Evolutionary conservation across 2,329 filamentous ascomycete genomes (phyloP).

Genomic region (Aspergillus vadensis): DNA sequence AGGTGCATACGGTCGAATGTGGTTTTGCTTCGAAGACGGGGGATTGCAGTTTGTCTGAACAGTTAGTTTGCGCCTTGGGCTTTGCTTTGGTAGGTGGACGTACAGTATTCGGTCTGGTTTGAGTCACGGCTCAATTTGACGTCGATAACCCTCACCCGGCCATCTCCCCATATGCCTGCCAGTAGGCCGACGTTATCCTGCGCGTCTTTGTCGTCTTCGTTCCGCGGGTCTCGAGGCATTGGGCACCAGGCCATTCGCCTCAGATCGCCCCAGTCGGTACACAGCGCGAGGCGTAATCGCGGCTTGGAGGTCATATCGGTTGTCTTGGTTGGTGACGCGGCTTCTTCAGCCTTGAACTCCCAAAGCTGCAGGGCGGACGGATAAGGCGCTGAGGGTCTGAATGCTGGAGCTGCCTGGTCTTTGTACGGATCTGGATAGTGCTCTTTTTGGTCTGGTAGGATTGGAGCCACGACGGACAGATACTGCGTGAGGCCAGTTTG

Average conservation of each 20-base stretch:
- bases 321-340: conserved; percentile 33
- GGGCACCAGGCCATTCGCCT: conserved; percentile 61
- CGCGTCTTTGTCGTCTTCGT: conserved; percentile 32
- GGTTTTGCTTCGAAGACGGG: conserved; percentile 55
- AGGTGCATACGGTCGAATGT: conserved; percentile 57
- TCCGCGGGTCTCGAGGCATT: conserved; percentile 37
- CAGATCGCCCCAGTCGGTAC: conserved; percentile 59
- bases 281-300: conserved; percentile 53
- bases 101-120: conserved; percentile 37
- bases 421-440: conserved; percentile 30
- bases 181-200: conserved; percentile 53
- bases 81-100: conserved; percentile 11
- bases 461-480: conserved; percentile 53
- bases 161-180: conserved; percentile 61
- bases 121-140: conserved; percentile 40
- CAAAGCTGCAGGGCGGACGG: conserved; percentile 61
- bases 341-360: conserved; percentile 51
- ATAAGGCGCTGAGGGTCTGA: conserved; percentile 52
- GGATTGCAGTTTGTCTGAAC: conserved; percentile 45
- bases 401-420: conserved; percentile 49
- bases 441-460: conserved; percentile 40
- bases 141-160: conserved; percentile 57
- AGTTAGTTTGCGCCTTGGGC: not conserved
- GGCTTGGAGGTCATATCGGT: conserved; percentile 51
- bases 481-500: conserved; percentile 54